A percentile compares a stretch with the other conserved stretches of the same genome.
These are phyloP conservation scores for Bipolaris zeicola DNA, from an alignment of 2,329 filamentous ascomycete genomes.

Conservation along the genomic window DNA sequence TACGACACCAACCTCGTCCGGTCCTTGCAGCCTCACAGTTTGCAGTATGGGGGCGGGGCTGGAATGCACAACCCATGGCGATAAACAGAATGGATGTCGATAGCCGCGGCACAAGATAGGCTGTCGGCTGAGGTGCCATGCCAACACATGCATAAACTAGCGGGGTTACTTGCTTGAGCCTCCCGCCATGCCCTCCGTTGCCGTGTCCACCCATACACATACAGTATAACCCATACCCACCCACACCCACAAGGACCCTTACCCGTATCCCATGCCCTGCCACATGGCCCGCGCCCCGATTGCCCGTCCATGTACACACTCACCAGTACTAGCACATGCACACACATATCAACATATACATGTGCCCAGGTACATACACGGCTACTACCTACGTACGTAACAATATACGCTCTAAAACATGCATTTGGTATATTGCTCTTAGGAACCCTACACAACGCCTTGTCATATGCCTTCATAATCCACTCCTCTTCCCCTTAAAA, in stretches of 20 bases:
- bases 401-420: slow-evolving; percentile 5
- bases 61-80: not conserved
- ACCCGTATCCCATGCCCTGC: too few species aligned
- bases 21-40: not conserved
- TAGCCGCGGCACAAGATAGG: slow-evolving; percentile 8
- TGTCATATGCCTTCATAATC: slow-evolving; percentile 16
- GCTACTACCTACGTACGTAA: not conserved
- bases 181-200: not conserved
- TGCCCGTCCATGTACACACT: too few species aligned
- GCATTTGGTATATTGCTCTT: slow-evolving; percentile 30
- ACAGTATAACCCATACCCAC: not conserved
- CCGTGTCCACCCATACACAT: too few species aligned
- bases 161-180: slow-evolving; percentile 9
- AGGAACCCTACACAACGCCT: slow-evolving; percentile 13
- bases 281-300: too few species aligned
- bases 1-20: not conserved
- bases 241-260: too few species aligned
- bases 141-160: slow-evolving; percentile 19
- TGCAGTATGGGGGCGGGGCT: too few species aligned
- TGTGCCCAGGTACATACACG: not conserved
- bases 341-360: not conserved
- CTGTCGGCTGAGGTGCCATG: slow-evolving; percentile 4
- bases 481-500: not conserved
- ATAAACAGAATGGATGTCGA: not conserved
- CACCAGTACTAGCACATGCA: too few species aligned